Conservation (phyloP, 257 asterid genomes). For the Penstemon barbatus region DNA sequence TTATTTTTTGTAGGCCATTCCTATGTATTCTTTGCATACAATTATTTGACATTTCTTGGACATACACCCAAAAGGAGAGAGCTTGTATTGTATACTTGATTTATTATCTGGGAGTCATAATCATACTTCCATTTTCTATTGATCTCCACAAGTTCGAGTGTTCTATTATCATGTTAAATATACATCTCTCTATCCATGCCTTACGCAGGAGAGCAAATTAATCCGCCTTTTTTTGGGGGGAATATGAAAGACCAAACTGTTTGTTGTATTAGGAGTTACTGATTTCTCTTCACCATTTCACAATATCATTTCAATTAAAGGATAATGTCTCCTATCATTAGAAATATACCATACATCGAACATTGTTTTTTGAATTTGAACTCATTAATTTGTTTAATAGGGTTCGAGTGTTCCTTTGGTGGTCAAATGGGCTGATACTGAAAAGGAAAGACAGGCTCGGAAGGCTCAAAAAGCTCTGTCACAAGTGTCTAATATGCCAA, state of each 20-base stretch:
- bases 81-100: background rate
- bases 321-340: background rate
- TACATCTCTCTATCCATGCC: background rate
- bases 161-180: too few species aligned
- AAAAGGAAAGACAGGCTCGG: constrained; percentile 89
- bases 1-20: background rate
- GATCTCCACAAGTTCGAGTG: background rate
- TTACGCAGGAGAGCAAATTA: background rate
- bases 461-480: constrained; percentile 87
- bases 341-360: background rate
- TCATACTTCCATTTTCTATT: background rate
- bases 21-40: background rate
- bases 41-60: background rate
- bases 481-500: constrained; percentile 52
- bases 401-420: constrained; percentile 93
- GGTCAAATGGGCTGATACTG: constrained; percentile 85
- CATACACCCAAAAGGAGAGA: background rate
- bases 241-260: background rate
- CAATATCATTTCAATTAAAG: constrained; percentile 4
- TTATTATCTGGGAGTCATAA: background rate
- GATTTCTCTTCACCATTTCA: background rate
- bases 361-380: constrained; percentile 23
- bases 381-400: constrained; percentile 38
- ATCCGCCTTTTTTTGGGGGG: background rate
- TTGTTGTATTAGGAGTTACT: background rate